phyloP scores from a whole-genome alignment of 192 early-diverging fungal genomes.

The Coemansia erecta region DNA sequence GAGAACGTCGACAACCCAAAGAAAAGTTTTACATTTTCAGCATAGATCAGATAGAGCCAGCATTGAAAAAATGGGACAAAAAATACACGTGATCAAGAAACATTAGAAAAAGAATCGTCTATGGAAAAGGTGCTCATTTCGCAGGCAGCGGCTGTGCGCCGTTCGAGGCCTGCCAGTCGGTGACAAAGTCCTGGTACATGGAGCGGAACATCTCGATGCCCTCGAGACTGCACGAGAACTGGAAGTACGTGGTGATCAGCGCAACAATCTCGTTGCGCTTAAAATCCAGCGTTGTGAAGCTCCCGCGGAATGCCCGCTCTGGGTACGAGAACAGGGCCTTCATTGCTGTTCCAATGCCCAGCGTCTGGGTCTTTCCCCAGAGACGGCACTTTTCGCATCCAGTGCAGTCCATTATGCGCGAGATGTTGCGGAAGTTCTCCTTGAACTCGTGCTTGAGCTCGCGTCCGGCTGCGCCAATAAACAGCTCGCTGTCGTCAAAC shows the following conservation, averaged over 20 bases:
- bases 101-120: not conserved
- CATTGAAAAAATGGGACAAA: not conserved
- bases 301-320: slow-evolving; percentile 58
- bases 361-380: slow-evolving; percentile 97
- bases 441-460: slow-evolving; percentile 84
- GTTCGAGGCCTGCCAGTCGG: slow-evolving; percentile 34
- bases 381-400: slow-evolving; percentile 97
- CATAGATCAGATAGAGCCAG: not conserved
- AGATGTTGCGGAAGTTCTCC: slow-evolving; percentile 92
- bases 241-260: slow-evolving; percentile 84
- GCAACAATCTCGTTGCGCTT: slow-evolving; percentile 79
- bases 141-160: slow-evolving; percentile 3
- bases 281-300: slow-evolving; percentile 47
- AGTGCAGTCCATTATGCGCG: slow-evolving; percentile 98
- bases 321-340: slow-evolving; percentile 94
- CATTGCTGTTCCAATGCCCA: slow-evolving; percentile 93
- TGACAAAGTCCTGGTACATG: slow-evolving; percentile 64
- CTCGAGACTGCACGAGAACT: slow-evolving; percentile 80
- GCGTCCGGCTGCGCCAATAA: slow-evolving; percentile 62
- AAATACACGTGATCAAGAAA: slow-evolving; percentile 12
- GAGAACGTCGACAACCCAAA: not conserved
- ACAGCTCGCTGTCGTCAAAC: slow-evolving; percentile 90
- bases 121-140: not conserved
- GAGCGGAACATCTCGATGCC: slow-evolving; percentile 78
- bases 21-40: not conserved